Percentiles rank a stretch among this genome's conserved stretches.
Evolutionary conservation across 495 filamentous ascomycete genomes (phyloP).

Genomic region (Endocarpon pusillum): DNA sequence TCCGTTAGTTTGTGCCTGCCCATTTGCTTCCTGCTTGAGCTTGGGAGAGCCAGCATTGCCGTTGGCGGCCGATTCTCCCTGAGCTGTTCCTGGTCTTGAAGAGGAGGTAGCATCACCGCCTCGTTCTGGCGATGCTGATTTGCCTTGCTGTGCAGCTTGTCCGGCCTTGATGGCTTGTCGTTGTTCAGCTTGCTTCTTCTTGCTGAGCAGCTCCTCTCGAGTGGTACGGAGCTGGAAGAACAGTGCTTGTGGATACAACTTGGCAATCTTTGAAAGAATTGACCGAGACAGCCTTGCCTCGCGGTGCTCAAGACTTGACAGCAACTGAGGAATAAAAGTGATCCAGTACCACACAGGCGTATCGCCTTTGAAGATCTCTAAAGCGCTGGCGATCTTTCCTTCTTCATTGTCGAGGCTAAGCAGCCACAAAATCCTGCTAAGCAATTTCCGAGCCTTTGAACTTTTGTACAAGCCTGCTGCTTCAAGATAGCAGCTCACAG

Average conservation of each 20-base stretch:
- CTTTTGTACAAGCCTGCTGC: constrained; percentile 93
- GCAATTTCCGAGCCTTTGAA: constrained; percentile 83
- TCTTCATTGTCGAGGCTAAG: constrained; percentile 83
- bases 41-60: constrained; percentile 17
- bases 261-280: constrained; percentile 84
- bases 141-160: constrained; percentile 30
- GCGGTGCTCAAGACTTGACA: constrained; percentile 73
- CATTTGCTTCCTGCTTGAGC: constrained; percentile 9
- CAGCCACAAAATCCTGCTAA: constrained; percentile 92
- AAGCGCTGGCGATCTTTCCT: constrained; percentile 60
- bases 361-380: constrained; percentile 89
- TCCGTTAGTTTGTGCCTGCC: constrained; percentile 12
- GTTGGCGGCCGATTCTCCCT: constrained; percentile 25
- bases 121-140: constrained; percentile 22
- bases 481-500: constrained; percentile 89
- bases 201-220: constrained; percentile 81
- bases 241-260: constrained; percentile 80
- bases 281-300: constrained; percentile 72
- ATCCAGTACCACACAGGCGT: constrained; percentile 99
- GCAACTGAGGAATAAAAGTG: constrained; percentile 90
- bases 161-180: constrained; percentile 23
- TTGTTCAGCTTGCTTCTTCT: constrained; percentile 73
- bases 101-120: constrained; percentile 14
- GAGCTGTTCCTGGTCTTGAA: constrained; percentile 31
- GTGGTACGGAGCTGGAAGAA: constrained; percentile 90